Evolutionary conservation across 768 basidiomycete species (phyloP), one percentile per base, ranked within the genome.

Genomic region (Kwoniella sp.): DNA sequence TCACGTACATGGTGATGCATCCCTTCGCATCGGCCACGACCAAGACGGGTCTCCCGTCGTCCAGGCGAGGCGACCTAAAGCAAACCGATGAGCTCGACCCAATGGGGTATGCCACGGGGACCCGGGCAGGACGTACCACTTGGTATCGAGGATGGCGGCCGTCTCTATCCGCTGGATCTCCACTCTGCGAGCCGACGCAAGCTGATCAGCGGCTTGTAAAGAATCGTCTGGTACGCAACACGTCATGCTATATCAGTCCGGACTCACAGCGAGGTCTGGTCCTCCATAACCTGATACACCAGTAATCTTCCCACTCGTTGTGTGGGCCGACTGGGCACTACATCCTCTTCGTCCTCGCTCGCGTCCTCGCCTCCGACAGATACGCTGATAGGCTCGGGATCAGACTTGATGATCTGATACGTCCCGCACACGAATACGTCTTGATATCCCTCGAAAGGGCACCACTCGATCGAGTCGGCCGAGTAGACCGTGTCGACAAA

Each of bases 401-500:
- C 54, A 17, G 41, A 45, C 31, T 57, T 57, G 37, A 53, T 33
- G 22, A 98, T 79, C 61, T 88, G 84, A 76, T 99, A 99, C 0
- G 93, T 96, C 19, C 93, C 93, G 63, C 89, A 89, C 1, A 85
- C 86, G 53, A 96, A 80, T 23, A 95, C 74, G 59, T 85, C 76
- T 2, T 78, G 75, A 42, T 78, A 78, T 22, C 77, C 76, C 11
- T 79, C 78, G 50, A 81, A 80, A 4, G 91, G 92, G 61, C 88
- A 91, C 70, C 91, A 96, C 65, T 98, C 95, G 48, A 90, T 79
- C 10, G 86, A 83, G 73, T 95, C 91, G 19, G 90, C 91, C 9
- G 89, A 89, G 65, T 82, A 84, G n/a, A 77, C 73, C 1, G 90
- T 93, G 73, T 89, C 83, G 61, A 80, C 48, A 11, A 48, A 52